Evolutionary conservation across 2,329 filamentous ascomycete species (phyloP), one percentile per base, ranked within the genome.

Genomic region (Blumeriella jaapii): DNA sequence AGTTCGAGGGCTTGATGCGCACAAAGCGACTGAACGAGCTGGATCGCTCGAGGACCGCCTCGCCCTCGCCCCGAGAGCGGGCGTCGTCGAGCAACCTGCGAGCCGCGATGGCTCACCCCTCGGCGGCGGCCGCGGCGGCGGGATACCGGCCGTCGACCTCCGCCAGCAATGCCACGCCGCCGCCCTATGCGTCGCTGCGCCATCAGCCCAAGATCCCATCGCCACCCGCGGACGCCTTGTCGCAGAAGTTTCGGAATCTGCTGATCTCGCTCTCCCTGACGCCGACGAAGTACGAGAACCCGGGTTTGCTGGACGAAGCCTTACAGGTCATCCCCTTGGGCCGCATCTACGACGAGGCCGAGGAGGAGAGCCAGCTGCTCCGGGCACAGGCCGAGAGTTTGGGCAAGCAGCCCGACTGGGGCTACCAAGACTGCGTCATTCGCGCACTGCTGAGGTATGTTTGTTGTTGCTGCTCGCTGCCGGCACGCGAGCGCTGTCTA

Each of bases 361-460:
- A 96, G 57, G 89, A 96, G 57, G 87, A 96, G 60, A 77, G 74
- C 46, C 85, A 95, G 56, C 78, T 95, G 18, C 67, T 93, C 49
- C 76, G 82, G 54, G 91, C 85, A 20, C 78, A 93, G 59, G 89
- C 89, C 19, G 82, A 82, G 55, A 93, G 85, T 48, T 77, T 94
- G 63, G 83, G 82, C 13, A 75, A 82, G 47, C 81, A 82, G 57
- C 74, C 87, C 2, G 81, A 86, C 64, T 96, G 89, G 89, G 89
- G 87, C 38, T 95, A 96, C 56, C 89, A 96, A 60, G 91, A 98
- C 61, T 98, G 89, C 58, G 85, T 95, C 36, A 81, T 96, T 54
- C 74, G 83, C 47, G 84, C 89, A 41, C 67, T 96, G 45, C 66
- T 96, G 53, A 79, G 77, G 82, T 86, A 65, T 50, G 75, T 44